These are phyloP conservation scores for Misopates orontium DNA, from an alignment of 257 asterid genomes.

Conservation along the genomic window DNA sequence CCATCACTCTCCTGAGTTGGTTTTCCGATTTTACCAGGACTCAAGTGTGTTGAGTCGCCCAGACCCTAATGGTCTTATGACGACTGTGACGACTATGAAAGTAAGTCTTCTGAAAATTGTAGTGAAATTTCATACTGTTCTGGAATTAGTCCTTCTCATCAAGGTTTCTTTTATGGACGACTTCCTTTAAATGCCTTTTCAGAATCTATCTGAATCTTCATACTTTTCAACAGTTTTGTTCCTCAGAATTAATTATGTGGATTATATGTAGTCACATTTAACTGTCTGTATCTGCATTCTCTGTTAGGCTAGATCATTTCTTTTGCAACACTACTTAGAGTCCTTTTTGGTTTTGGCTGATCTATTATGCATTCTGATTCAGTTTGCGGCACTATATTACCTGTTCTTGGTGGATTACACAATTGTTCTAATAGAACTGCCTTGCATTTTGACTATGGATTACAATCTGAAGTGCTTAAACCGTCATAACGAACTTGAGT, in stretches of 20 bases:
- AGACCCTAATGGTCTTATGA: slow-evolving; percentile 64
- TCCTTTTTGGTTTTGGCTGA: slow-evolving; percentile 6
- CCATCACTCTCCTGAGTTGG: slow-evolving; percentile 76
- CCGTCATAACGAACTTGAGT: background rate
- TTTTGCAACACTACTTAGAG: background rate
- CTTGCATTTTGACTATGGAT: background rate
- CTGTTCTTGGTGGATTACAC: background rate
- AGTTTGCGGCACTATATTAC: background rate
- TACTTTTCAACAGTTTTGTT: background rate
- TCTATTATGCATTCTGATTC: slow-evolving; percentile 9
- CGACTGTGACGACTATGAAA: slow-evolving; percentile 77
- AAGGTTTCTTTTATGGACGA: background rate
- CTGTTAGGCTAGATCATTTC: background rate
- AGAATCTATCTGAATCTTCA: background rate
- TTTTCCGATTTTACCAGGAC: slow-evolving; percentile 74
- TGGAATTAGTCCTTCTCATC: background rate
- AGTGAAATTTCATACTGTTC: background rate
- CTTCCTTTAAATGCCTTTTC: background rate
- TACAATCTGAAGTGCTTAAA: background rate
- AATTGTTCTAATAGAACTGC: background rate
- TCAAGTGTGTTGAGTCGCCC: slow-evolving; percentile 83
- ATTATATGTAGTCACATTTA: background rate
- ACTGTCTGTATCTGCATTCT: slow-evolving; percentile 15
- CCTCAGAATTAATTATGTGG: background rate
- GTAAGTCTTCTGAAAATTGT: slow-evolving; percentile 42